These are phyloP conservation scores for Stagonosporopsis cucurbitacearum DNA, from an alignment of 2,329 filamentous ascomycete species.

Conservation along the genomic window DNA sequence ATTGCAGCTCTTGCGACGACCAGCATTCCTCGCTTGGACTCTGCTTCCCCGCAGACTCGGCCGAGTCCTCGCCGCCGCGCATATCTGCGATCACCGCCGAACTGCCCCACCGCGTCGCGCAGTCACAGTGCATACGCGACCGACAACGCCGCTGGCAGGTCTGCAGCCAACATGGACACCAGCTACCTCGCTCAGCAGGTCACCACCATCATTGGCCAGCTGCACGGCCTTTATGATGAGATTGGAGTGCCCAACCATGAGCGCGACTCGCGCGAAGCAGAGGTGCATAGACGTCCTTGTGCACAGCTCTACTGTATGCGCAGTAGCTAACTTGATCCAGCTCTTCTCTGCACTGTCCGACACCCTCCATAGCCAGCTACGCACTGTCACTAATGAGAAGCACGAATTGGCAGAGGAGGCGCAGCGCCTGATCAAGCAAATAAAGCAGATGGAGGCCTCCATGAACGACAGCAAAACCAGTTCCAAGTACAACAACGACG, in stretches of 20 bases:
- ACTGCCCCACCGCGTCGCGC: constrained; percentile 27
- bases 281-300: constrained; percentile 62
- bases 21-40: constrained; percentile 13
- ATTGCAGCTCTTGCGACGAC: constrained; percentile 18
- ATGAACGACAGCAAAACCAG: constrained; percentile 76
- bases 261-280: constrained; percentile 84
- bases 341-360: constrained; percentile 91
- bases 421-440: constrained; percentile 80
- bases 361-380: constrained; percentile 88
- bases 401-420: constrained; percentile 90
- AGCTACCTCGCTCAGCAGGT: constrained; percentile 95
- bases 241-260: constrained; percentile 96
- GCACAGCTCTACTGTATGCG: background rate
- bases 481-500: constrained; percentile 71
- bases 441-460: constrained; percentile 92
- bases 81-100: constrained; percentile 33
- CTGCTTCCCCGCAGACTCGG: constrained; percentile 5
- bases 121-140: constrained; percentile 44
- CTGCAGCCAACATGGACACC: constrained; percentile 73
- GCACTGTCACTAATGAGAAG: constrained; percentile 84
- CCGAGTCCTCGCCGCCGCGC: constrained; percentile 11
- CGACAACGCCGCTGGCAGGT: constrained; percentile 43
- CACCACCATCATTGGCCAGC: constrained; percentile 88
- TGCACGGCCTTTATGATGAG: constrained; percentile 95
- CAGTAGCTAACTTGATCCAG: constrained; percentile 55